phyloP scores from a whole-genome alignment of 129 eudicot genomes.

The Flaveria brownii region DNA sequence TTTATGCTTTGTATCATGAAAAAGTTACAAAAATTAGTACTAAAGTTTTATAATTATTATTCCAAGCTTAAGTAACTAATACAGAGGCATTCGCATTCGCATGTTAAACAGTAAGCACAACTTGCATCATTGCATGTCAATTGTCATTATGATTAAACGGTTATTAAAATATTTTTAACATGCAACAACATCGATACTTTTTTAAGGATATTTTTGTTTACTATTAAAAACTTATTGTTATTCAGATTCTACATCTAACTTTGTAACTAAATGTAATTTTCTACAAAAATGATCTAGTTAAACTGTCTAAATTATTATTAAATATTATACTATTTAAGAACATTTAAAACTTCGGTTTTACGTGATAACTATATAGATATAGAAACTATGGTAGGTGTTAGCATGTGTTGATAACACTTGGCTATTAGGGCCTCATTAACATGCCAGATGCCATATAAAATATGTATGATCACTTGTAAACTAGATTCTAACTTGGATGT shows the following conservation, averaged over 20 bases:
- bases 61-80: slow-evolving; percentile 3
- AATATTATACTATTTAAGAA: no score
- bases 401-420: no score
- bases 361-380: no score
- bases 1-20: background rate
- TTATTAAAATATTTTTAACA: background rate
- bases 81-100: background rate
- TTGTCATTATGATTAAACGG: background rate
- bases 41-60: background rate
- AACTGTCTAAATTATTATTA: no score
- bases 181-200: background rate
- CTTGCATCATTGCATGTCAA: slow-evolving; percentile 12
- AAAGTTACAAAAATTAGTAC: background rate
- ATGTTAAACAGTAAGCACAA: background rate
- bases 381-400: no score
- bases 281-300: no score
- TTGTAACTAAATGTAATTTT: no score
- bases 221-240: background rate
- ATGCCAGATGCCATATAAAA: no score
- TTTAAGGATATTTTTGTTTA: slow-evolving; percentile 5
- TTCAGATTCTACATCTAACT: background rate
- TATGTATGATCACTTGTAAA: no score
- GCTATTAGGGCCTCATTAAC: no score
- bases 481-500: no score
- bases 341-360: no score